phyloP scores from a whole-genome alignment of 306 rosid species.

The Chamaecrista fasciculata region DNA sequence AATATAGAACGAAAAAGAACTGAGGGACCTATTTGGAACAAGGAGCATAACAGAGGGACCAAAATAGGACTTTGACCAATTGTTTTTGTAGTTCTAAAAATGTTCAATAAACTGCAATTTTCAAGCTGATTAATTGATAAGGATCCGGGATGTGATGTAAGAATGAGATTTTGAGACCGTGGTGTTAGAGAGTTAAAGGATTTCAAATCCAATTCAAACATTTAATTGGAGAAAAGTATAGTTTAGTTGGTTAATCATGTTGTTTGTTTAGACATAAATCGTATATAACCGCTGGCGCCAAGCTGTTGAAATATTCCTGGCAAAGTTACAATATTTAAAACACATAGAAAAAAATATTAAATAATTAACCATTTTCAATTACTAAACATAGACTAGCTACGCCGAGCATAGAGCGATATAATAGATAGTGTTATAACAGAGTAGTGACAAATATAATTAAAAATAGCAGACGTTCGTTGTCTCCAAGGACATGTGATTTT shows the following conservation, averaged over 20 bases:
- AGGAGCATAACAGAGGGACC: too few relatives aligned
- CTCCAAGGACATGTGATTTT: neutral
- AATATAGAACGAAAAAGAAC: too few relatives aligned
- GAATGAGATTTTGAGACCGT: neutral
- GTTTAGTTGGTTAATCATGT: neutral
- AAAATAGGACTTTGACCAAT: too few relatives aligned
- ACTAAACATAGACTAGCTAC: neutral
- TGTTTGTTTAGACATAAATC: constrained; percentile 3
- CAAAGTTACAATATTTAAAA: neutral
- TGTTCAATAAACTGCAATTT: neutral
- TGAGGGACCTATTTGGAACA: too few relatives aligned
- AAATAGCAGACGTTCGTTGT: neutral
- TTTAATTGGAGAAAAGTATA: neutral
- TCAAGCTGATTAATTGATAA: neutral
- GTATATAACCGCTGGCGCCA: neutral
- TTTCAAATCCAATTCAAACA: neutral
- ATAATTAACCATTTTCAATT: neutral
- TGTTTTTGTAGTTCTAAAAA: too few relatives aligned
- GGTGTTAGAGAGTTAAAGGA: neutral
- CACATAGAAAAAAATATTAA: neutral
- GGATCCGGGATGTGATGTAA: neutral
- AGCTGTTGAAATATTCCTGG: neutral
- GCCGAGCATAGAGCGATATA: neutral
- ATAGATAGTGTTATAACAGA: neutral
- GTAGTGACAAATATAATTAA: neutral